These are phyloP conservation scores for Delphinella strobiligena DNA, from an alignment of 2,329 filamentous ascomycete species.

Conservation along the genomic window DNA sequence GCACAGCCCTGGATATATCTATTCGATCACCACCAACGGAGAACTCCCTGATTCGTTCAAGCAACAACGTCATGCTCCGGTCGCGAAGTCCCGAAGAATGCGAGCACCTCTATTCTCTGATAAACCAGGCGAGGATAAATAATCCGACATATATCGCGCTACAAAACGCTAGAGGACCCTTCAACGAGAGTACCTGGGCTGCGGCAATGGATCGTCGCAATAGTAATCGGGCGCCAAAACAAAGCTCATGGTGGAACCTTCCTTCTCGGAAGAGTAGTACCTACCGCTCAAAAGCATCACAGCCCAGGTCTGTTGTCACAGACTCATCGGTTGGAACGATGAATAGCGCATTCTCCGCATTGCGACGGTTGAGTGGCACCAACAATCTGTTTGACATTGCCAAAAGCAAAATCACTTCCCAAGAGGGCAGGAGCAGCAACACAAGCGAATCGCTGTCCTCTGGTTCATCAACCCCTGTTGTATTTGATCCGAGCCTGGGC, in stretches of 20 bases:
- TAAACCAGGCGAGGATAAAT: slow-evolving; percentile 81
- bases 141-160: slow-evolving; percentile 79
- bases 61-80: slow-evolving; percentile 81
- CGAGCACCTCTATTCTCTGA: slow-evolving; percentile 67
- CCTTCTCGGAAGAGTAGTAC: slow-evolving; percentile 43
- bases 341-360: slow-evolving; percentile 64
- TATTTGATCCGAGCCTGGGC: slow-evolving; percentile 19
- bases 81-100: slow-evolving; percentile 67
- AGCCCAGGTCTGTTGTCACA: slow-evolving; percentile 48
- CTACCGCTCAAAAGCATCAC: slow-evolving; percentile 41
- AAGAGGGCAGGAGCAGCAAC: slow-evolving; percentile 38
- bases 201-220: slow-evolving; percentile 41
- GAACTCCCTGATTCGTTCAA: slow-evolving; percentile 56
- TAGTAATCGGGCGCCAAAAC: slow-evolving; percentile 26
- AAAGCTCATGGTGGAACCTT: slow-evolving; percentile 39
- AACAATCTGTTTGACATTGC: slow-evolving; percentile 73
- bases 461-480: slow-evolving; percentile 26
- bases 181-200: slow-evolving; percentile 34
- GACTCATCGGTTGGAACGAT: slow-evolving; percentile 66
- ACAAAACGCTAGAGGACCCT: slow-evolving; percentile 56
- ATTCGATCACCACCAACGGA: slow-evolving; percentile 74
- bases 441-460: slow-evolving; percentile 48
- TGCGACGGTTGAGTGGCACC: slow-evolving; percentile 59
- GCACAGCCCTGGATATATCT: slow-evolving; percentile 86
- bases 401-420: slow-evolving; percentile 57